These are phyloP conservation scores for Erysimum cheiranthoides DNA, from an alignment of 345 rosid genomes.

Conservation along the genomic window DNA sequence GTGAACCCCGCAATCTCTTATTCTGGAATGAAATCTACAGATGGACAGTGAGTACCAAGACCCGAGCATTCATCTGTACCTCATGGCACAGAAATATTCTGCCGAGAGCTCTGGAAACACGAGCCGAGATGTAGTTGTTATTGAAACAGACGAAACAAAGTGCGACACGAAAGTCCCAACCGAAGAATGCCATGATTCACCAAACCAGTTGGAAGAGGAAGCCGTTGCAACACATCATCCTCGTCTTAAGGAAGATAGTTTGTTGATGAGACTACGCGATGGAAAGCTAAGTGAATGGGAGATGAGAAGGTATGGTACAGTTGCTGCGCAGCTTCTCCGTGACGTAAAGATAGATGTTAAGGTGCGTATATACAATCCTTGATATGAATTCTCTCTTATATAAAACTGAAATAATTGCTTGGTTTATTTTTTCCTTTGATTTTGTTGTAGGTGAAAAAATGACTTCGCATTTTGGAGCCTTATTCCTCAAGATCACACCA, in stretches of 20 bases:
- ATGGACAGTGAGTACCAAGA: constrained; percentile 87
- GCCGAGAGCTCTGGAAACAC: constrained; percentile 40
- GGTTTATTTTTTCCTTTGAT: neutral
- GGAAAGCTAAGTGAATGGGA: constrained; percentile 87
- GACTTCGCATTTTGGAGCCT: constrained; percentile 12
- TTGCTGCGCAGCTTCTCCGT: constrained; percentile 92
- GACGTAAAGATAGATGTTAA: constrained; percentile 62
- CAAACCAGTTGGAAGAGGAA: constrained; percentile 24
- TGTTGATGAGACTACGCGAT: constrained; percentile 46
- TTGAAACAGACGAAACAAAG: constrained; percentile 39
- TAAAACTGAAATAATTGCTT: neutral
- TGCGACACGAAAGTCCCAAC: constrained; percentile 26
- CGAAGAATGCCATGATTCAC: constrained; percentile 29
- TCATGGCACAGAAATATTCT: constrained; percentile 62
- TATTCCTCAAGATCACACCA: neutral
- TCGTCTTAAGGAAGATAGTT: constrained; percentile 45
- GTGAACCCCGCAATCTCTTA: constrained; percentile 1
- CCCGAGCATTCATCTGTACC: constrained; percentile 85
- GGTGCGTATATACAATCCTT: constrained; percentile 26
- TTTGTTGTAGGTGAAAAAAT: constrained; percentile 43
- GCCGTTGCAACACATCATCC: constrained; percentile 37
- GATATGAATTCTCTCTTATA: neutral
- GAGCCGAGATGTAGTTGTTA: constrained; percentile 39
- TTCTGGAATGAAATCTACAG: constrained; percentile 49
- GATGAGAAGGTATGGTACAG: constrained; percentile 80